Evolutionary conservation across 176 grass and related monocot species (phyloP).

Genomic region (Lolium multiflorum): DNA sequence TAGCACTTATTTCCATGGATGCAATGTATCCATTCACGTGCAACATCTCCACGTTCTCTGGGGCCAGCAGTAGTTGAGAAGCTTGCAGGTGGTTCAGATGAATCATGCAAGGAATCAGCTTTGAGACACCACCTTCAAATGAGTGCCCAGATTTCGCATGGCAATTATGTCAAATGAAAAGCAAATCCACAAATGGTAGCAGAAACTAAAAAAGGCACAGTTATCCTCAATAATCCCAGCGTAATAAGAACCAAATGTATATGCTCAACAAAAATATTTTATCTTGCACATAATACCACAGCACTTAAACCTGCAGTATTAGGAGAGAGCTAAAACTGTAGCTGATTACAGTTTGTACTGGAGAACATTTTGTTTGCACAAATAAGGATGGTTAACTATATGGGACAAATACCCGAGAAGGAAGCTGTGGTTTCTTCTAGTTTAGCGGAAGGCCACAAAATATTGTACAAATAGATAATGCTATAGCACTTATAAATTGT

Average conservation of each 20-base stretch:
- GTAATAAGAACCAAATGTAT: not conserved
- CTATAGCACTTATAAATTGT: not conserved
- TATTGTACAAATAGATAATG: not conserved
- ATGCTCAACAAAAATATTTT: not conserved
- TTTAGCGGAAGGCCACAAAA: not conserved
- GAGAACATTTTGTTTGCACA: not conserved
- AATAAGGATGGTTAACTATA: not conserved
- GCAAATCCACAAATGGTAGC: not conserved
- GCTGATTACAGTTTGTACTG: not conserved
- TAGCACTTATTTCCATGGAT: not conserved
- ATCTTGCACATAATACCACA: not conserved
- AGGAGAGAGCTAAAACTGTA: not conserved
- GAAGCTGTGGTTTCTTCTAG: not conserved
- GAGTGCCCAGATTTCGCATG: constrained; percentile 1
- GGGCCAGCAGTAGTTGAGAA: constrained; percentile 49
- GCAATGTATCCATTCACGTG: not conserved
- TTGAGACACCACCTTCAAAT: not conserved
- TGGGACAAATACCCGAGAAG: not conserved
- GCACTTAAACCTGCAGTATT: not conserved
- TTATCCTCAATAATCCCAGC: not conserved
- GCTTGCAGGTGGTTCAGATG: constrained; percentile 32
- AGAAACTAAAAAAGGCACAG: not conserved
- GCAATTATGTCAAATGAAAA: not conserved
- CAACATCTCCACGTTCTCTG: constrained; percentile 51
- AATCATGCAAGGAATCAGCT: constrained; percentile 8